A percentile compares a stretch with the other conserved stretches of the same genome.
Evolutionary conservation across 257 asterid genomes (phyloP).

Genomic region (Capsicum pubescens): DNA sequence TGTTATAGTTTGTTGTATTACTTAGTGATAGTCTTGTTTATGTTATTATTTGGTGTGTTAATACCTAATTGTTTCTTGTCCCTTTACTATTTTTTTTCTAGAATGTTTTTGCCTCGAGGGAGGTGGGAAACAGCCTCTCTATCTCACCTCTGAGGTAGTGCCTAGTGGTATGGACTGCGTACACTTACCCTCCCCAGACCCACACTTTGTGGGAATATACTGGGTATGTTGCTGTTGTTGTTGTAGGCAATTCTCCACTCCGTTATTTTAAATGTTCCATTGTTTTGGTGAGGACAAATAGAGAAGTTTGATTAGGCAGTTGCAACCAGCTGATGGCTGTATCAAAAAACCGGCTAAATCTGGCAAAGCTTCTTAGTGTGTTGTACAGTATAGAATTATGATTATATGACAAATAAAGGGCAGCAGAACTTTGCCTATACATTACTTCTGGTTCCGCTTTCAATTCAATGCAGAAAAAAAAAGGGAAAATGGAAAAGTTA

Average conservation of each 20-base stretch:
- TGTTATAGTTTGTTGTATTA: too few species aligned
- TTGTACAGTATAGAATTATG: neutral
- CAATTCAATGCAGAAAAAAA: neutral
- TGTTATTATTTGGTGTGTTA: too few species aligned
- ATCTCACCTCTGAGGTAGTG: too few species aligned
- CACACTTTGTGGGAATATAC: too few species aligned
- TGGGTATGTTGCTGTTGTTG: too few species aligned
- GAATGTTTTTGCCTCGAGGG: too few species aligned
- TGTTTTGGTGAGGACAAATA: neutral
- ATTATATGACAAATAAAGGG: neutral
- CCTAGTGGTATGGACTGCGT: too few species aligned
- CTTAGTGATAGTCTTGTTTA: too few species aligned
- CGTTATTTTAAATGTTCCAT: neutral
- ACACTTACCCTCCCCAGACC: too few species aligned
- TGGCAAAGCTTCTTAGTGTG: neutral
- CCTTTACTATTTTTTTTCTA: too few species aligned
- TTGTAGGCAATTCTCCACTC: neutral
- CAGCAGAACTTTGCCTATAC: neutral
- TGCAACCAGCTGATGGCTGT: neutral
- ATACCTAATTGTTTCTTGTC: too few species aligned
- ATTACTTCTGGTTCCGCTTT: neutral
- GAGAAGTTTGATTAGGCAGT: neutral
- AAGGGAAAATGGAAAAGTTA: neutral
- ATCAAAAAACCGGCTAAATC: neutral
- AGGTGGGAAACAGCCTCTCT: too few species aligned